Evolutionary conservation across 345 rosid species (phyloP).

Genomic region (Hibiscus trionum): DNA sequence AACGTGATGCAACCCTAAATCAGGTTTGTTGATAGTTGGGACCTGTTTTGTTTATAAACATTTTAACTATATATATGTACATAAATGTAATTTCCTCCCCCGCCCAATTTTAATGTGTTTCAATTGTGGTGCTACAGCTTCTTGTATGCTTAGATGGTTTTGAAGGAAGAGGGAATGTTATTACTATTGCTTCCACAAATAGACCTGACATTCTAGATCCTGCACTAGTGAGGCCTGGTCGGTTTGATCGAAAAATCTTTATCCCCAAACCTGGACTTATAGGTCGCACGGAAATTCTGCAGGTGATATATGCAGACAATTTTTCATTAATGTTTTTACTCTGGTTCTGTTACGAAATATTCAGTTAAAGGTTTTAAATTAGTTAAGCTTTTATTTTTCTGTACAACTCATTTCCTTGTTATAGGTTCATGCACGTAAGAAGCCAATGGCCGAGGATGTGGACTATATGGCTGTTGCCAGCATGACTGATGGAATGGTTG

Average conservation of each 20-base stretch:
- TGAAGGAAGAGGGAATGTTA: slow-evolving; percentile 95
- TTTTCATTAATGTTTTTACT: neutral
- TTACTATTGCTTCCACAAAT: slow-evolving; percentile 91
- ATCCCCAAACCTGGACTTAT: slow-evolving; percentile 87
- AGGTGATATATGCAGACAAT: slow-evolving; percentile 34
- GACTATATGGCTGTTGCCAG: slow-evolving; percentile 90
- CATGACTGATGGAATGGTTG: slow-evolving; percentile 95
- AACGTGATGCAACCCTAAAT: slow-evolving; percentile 95
- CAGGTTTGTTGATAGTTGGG: slow-evolving; percentile 44
- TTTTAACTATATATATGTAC: neutral
- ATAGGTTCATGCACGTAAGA: slow-evolving; percentile 92
- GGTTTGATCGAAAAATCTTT: slow-evolving; percentile 74
- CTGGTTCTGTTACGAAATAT: neutral
- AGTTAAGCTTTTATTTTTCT: neutral
- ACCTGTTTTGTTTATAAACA: neutral
- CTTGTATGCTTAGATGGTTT: slow-evolving; percentile 92
- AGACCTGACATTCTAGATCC: slow-evolving; percentile 96
- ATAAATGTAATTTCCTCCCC: neutral
- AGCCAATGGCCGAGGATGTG: slow-evolving; percentile 92
- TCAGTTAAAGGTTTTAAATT: neutral
- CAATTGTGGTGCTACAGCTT: slow-evolving; percentile 41
- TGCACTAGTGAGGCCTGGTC: slow-evolving; percentile 89
- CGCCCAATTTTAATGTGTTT: neutral
- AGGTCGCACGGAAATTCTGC: slow-evolving; percentile 81
- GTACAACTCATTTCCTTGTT: slow-evolving; percentile 1